Evolutionary conservation across 768 basidiomycete genomes (phyloP), one percentile per base, ranked within the genome.

Genomic region (Lactarius pseudohatsudake): DNA sequence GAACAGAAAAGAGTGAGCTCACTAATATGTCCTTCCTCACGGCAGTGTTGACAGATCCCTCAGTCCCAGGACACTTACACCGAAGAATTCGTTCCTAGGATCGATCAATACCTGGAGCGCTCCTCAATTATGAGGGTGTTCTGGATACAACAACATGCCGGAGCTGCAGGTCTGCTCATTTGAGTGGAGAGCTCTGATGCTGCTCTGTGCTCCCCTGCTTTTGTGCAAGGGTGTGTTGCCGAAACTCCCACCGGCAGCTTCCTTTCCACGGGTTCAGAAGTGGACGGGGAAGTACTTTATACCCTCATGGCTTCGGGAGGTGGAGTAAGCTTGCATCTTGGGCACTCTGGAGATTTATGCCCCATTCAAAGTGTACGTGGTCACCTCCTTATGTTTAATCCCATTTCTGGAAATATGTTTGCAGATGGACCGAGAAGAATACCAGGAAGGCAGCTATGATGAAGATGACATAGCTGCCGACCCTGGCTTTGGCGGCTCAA

Each of bases 191-290:
- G n/a, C n/a, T n/a, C n/a, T n/a, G n/a, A n/a, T n/a, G n/a, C n/a
- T 59, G 58, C 40, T 22, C 57, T 4, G 22, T 58, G 38, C 38
- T 58, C 41, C 26, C 57, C 57, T 26, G 11, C 57, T 15, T 15
- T 40, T 26, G 57, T 62, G 54, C 53, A 55, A 36, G 13, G 53
- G 20, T n/a, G 11, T 62, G 62, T 50, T 41, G 38, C 53, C 11
- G 20, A 55, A 30, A 28, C 2, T 41, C 50, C 15, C 62, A 62
- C 41, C 53, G 15, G 32, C 11, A 13, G 38, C 62, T 38, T 20
- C 62, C 62, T 16, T 55, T 62, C 54, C 62, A 62, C 36, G 62
- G 8, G 34, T 62, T 40, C 18, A 62, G 41, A 54, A 38, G 20
- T 62, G 62, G 62, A 41, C 22, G 7, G 53, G 53, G 28, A 40